Base-by-base conservation (phyloP, 257 asterid genomes). In the Lavandula angustifolia region DNA sequence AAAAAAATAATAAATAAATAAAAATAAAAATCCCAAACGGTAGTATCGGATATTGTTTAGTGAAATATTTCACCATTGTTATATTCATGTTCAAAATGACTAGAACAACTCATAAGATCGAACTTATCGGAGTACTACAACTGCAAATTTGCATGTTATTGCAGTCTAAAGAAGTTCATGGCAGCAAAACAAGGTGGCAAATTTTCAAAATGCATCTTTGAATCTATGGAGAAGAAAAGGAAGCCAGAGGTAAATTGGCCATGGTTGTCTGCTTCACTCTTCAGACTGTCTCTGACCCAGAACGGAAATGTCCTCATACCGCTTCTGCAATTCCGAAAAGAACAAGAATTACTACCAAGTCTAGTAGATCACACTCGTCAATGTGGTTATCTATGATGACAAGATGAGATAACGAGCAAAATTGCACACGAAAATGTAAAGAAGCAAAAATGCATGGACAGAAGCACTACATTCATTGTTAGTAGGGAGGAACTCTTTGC, bases 251-350 rank as follows among this genome's bases (percentile, higher is more conserved):
- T 33, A 27, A 17, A 68, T 52, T 44, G 47, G 49, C 50, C 64
- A 37, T 59, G 3, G 10, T 18, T 47, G 59, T 62, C 55, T 40
- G 58, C 62, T 73, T 83, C 84, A 85, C 78, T 85, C 95, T 69
- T 87, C 95, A 4, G 84, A 29, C 55, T 32, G 95, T 76, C 96
- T 83, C 82, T 89, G 91, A 58, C 96, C 96, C 78, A 89, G 73
- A 70, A 83, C 95, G 52, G 94, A 67, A 63, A 89, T 89, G 71
- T 89, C 96, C 77, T 89, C 96, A 0, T 81, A 89, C 0, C 89
- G 89, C 66, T 89, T 89, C 96, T 89, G 96, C 80, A 87, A 47
- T 51, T 51, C 17, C 27, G 16, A 43, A 22, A 68, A 12, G 2
- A 51, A 60, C 11, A 56, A 10, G 22, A 13, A 44, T 12, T 33